Evolutionary conservation across 2,329 filamentous ascomycete genomes (phyloP).

Genomic region (Fusarium succisae): DNA sequence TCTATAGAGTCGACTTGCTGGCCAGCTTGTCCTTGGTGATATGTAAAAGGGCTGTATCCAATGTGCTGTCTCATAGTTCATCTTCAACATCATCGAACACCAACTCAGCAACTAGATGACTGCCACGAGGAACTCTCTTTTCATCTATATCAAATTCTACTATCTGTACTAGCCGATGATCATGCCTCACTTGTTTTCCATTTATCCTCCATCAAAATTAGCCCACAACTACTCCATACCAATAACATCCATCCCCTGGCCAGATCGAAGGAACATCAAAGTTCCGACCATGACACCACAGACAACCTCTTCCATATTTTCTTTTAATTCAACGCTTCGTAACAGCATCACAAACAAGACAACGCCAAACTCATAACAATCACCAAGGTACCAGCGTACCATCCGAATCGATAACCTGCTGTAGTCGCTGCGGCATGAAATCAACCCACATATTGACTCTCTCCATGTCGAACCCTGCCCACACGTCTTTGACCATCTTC

Average conservation of each 20-base stretch:
- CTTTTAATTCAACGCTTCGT: slow-evolving; percentile 16
- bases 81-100: background rate
- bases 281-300: too few species aligned
- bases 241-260: background rate
- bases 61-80: background rate
- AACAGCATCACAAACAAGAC: slow-evolving; percentile 2
- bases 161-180: background rate
- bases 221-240: background rate
- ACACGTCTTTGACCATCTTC: slow-evolving; percentile 45
- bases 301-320: background rate
- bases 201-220: background rate
- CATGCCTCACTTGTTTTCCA: background rate
- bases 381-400: slow-evolving; percentile 49
- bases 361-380: slow-evolving; percentile 24
- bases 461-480: slow-evolving; percentile 44
- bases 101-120: background rate
- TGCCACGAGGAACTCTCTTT: background rate
- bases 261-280: background rate
- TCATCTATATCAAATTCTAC: background rate
- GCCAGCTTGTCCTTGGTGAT: rapidly evolving
- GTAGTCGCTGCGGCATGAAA: slow-evolving; percentile 49
- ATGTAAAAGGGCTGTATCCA: background rate
- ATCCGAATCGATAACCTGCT: slow-evolving; percentile 45
- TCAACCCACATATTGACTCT: slow-evolving; percentile 51
- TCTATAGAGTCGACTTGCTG: rapidly evolving